A percentile compares a stretch with the other conserved stretches of the same genome.
These are phyloP conservation scores for Sisymbrium irio DNA, from an alignment of 345 rosid species.

Conservation along the genomic window DNA sequence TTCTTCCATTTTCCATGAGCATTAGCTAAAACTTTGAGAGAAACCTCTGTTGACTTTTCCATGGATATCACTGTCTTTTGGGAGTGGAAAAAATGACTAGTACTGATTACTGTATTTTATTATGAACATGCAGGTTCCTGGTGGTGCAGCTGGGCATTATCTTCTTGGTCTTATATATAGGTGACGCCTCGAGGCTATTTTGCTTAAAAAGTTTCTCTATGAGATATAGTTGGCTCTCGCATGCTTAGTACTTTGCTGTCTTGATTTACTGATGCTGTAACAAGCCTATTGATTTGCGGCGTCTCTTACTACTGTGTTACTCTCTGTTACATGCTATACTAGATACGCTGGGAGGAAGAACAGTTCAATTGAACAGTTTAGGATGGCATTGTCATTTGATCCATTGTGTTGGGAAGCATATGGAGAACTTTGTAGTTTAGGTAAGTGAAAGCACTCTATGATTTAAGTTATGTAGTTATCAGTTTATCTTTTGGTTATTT, in stretches of 20 bases:
- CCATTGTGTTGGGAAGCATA: slow-evolving; percentile 93
- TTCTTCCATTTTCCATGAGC: not conserved
- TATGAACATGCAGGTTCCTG: slow-evolving; percentile 55
- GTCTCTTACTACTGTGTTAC: slow-evolving; percentile 16
- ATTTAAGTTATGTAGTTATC: not conserved
- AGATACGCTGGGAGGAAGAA: slow-evolving; percentile 74
- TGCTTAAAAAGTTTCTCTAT: slow-evolving; percentile 7
- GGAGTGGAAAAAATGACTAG: not conserved
- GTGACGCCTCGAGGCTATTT: slow-evolving; percentile 31
- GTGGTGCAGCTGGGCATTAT: slow-evolving; percentile 92
- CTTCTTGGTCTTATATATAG: slow-evolving; percentile 93
- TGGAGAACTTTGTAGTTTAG: slow-evolving; percentile 79
- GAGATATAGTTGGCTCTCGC: slow-evolving; percentile 2
- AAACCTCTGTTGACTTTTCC: not conserved
- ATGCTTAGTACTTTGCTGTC: slow-evolving; percentile 4
- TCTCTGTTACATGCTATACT: slow-evolving; percentile 21
- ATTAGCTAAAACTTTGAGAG: not conserved
- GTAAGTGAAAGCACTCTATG: slow-evolving; percentile 40
- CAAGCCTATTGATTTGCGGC: not conserved
- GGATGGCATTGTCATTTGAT: slow-evolving; percentile 72
- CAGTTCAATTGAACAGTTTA: slow-evolving; percentile 67
- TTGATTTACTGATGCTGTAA: slow-evolving; percentile 5
- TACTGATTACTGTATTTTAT: not conserved
- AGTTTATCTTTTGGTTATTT: not conserved
- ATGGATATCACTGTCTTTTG: slow-evolving; percentile 4